These are phyloP conservation scores for Rhizopus arrhizus DNA, from an alignment of 371 early-diverging fungal genomes.

Conservation along the genomic window DNA sequence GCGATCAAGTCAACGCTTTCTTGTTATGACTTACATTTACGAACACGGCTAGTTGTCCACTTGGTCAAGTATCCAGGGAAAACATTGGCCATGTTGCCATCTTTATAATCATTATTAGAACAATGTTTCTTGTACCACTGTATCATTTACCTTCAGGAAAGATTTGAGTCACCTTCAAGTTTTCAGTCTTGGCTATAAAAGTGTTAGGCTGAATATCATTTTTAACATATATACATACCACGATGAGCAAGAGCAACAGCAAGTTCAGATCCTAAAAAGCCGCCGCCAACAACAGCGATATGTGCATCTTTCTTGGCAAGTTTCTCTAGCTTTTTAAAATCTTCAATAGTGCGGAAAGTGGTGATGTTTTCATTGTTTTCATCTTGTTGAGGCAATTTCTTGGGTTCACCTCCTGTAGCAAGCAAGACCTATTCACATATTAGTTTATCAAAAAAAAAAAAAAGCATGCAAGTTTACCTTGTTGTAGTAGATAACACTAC, in stretches of 20 bases:
- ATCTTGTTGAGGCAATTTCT: conserved; percentile 48
- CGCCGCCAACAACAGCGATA: conserved; percentile 75
- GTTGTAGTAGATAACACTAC: conserved; percentile 63
- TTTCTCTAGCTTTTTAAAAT: conserved; percentile 60
- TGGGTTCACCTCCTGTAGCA: conserved; percentile 77
- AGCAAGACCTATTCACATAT: conserved; percentile 50
- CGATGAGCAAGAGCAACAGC: conserved; percentile 68
- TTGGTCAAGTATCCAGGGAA: conserved; percentile 72
- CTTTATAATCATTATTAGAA: conserved; percentile 17
- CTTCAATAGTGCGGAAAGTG: conserved; percentile 69
- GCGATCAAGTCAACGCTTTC: too few relatives aligned
- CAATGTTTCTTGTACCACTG: not conserved
- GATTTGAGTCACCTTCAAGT: conserved; percentile 66
- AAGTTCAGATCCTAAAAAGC: conserved; percentile 77
- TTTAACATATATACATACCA: conserved; percentile 32
- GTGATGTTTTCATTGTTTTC: conserved; percentile 46
- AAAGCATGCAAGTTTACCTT: conserved; percentile 36
- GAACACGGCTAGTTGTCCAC: conserved; percentile 70
- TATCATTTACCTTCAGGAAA: conserved; percentile 62
- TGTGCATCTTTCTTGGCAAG: conserved; percentile 55
- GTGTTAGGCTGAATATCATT: not conserved
- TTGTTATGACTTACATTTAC: conserved; percentile 35
- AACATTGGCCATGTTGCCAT: conserved; percentile 74
- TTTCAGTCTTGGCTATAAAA: conserved; percentile 46
- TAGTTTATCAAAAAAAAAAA: too few relatives aligned